Evolutionary conservation across 345 rosid genomes (phyloP), one percentile per base, ranked within the genome.

Genomic region (Arabidopsis suecica): DNA sequence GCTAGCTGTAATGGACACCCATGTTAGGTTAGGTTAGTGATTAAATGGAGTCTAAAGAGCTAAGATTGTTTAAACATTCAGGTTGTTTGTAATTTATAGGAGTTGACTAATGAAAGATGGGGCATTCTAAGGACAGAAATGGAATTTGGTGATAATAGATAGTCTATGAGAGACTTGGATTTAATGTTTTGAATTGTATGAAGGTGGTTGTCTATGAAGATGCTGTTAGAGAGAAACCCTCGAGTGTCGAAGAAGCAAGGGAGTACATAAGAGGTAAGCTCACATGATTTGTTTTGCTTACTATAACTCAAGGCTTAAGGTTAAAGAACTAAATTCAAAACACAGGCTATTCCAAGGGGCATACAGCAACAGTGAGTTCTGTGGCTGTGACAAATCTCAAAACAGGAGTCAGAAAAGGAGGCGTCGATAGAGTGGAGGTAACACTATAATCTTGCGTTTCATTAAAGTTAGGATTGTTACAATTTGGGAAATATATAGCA

Each of bases 121-220:
- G 50, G 25, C 50, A 62, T 69, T 45, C 57, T 11, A 4, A 45
- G 65, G 41, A 33, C 63, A 61, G 51, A 14, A 30, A 9, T 76
- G 74, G 63, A 20, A 50, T 13, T 45, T 70, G 80, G 75, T 76
- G 75, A 44, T 61, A 56, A 34, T 68, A 16, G 58, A 76, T 36
- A 22, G 54, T 38, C 45, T 16, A 38, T 30, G 32, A 30, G 62
- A 48, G 68, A 57, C 38, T 20, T 59, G 4, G 6, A 6, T 41
- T 38, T 65, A 59, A 40, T 58, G 49, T 22, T 64, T 23, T 71
- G 25, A 58, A 41, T 59, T 40, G 58, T 49, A 33, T 72, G 70
- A 66, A 95, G 96, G 99, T 95, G 83, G 97, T 90, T 30, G 90
- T 90, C 82, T 87, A 88, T 83, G 93, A 89, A 84, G 91, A 87